Evolutionary conservation across 306 rosid genomes (phyloP), one percentile per base, ranked within the genome.

Genomic region (Sophora flavescens): DNA sequence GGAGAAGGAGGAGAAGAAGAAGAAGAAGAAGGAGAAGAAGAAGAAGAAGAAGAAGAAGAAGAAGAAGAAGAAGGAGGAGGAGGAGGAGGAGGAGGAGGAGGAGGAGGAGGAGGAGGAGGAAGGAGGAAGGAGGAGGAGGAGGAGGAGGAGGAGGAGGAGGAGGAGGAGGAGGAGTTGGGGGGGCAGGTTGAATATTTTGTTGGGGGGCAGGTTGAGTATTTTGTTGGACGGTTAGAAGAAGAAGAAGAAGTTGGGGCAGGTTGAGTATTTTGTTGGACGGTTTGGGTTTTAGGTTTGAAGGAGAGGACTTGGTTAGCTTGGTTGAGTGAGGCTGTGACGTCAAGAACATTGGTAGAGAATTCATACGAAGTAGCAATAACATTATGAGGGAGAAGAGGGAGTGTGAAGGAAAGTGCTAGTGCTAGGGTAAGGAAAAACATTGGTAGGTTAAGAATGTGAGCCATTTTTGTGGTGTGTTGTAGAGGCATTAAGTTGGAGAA

Each of bases 321-420:
- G 8, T 59, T 5, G 61, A 89, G 89, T 1, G 90, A 80, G 35
- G 72, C 74, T 0, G 86, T 63, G 83, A 91, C 84, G 67, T 92
- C 82, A 12, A 92, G 85, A 11, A 69, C 6, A 3, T 81, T 8
- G 38, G 88, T 65, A 56, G 79, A 8, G 75, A 39, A 17, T 51
- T 70, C 16, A 26, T 75, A 57, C 41, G 59, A 65, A 28, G 81
- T 1, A 2, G 77, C 14, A 6, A 8, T 36, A 10, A 53, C 70
- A 39, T 41, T 0, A 65, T 3, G 53, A 64, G 22, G 66, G 30
- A 41, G 7, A 3, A 65, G 59, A 22, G 72, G 13, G n/a, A 81
- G 1, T 0, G 57, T 2, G 54, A 78, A 50, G 47, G 74, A 16
- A 35, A 76, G 4, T 79, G 75, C 12, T 12, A 81, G 4, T 79